Percentiles rank a stretch among this genome's conserved stretches.
These are phyloP conservation scores for Suhomyces tanzawaensis DNA, from an alignment of 805 yeast species.

Conservation along the genomic window DNA sequence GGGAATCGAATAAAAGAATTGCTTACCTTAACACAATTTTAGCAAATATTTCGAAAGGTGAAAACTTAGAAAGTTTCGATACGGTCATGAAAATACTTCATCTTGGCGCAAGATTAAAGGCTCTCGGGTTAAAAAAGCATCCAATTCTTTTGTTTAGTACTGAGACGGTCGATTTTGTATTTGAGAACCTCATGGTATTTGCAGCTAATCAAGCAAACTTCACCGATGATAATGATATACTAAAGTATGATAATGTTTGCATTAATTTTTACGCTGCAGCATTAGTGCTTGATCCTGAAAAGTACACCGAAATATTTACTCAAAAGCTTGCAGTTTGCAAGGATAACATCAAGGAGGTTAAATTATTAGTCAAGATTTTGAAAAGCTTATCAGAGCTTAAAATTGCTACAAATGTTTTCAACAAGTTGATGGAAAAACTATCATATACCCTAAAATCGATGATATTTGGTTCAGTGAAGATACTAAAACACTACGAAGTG, in stretches of 20 bases:
- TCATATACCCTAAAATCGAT: constrained; percentile 23
- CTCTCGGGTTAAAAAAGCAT: constrained; percentile 17
- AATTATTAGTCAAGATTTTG: constrained; percentile 27
- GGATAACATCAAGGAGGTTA: constrained; percentile 25
- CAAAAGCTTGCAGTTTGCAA: constrained; percentile 20
- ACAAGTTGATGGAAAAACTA: constrained; percentile 23
- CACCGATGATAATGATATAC: constrained; percentile 12
- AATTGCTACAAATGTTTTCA: constrained; percentile 18
- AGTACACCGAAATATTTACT: constrained; percentile 24
- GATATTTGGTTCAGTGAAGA: constrained; percentile 24
- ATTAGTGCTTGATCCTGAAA: constrained; percentile 31
- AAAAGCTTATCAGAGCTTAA: constrained; percentile 29
- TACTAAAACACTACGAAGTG: constrained; percentile 20
- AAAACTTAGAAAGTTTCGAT: constrained; percentile 34
- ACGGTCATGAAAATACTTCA: constrained; percentile 34
- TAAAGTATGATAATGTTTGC: constrained; percentile 21
- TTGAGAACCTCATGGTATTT: constrained; percentile 17
- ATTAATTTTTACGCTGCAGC: constrained; percentile 36
- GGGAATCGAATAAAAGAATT: constrained; percentile 30
- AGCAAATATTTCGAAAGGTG: constrained; percentile 24
- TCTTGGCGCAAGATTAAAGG: constrained; percentile 32
- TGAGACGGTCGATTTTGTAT: constrained; percentile 31
- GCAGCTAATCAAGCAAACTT: constrained; percentile 5
- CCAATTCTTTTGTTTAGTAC: constrained; percentile 29
- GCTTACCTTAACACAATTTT: constrained; percentile 29